phyloP scores from a whole-genome alignment of 2,329 filamentous ascomycete species.

The Fusarium anthophilum region DNA sequence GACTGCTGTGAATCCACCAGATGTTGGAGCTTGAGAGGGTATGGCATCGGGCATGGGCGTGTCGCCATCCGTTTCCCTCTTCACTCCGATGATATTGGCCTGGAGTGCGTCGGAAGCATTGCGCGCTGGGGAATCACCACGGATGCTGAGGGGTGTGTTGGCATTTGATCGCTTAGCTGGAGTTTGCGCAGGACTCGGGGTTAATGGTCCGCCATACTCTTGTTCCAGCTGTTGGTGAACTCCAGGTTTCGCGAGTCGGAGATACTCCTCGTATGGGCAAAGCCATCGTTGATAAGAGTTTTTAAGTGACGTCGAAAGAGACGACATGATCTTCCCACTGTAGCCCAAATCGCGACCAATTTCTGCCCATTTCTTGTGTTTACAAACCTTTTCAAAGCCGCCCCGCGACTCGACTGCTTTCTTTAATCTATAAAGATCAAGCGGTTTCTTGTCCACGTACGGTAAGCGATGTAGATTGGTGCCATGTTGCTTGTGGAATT shows the following conservation, averaged over 20 bases:
- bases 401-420: conserved; percentile 95
- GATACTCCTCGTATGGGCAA: conserved; percentile 94
- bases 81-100: conserved; percentile 56
- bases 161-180: conserved; percentile 74
- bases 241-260: conserved; percentile 88
- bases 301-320: conserved; percentile 94
- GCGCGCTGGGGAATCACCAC: conserved; percentile 73
- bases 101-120: conserved; percentile 65
- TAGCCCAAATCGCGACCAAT: conserved; percentile 97
- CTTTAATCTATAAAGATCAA: conserved; percentile 95
- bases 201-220: conserved; percentile 92
- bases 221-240: conserved; percentile 96
- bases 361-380: conserved; percentile 98
- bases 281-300: conserved; percentile 99
- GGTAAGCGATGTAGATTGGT: conserved; percentile 93
- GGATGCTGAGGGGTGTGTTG: conserved; percentile 66
- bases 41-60: conserved; percentile 59
- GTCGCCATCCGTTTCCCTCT: conserved; percentile 59
- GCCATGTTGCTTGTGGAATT: conserved; percentile 97
- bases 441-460: conserved; percentile 95
- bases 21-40: conserved; percentile 51
- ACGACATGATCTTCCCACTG: conserved; percentile 99
- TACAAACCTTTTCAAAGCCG: conserved; percentile 96
- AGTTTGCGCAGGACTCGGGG: conserved; percentile 74
- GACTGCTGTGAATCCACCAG: conserved; percentile 53